Evolutionary conservation across 75 land plant species (phyloP), one percentile per base, ranked within the genome.

Genomic region (Pinus albicaulis): DNA sequence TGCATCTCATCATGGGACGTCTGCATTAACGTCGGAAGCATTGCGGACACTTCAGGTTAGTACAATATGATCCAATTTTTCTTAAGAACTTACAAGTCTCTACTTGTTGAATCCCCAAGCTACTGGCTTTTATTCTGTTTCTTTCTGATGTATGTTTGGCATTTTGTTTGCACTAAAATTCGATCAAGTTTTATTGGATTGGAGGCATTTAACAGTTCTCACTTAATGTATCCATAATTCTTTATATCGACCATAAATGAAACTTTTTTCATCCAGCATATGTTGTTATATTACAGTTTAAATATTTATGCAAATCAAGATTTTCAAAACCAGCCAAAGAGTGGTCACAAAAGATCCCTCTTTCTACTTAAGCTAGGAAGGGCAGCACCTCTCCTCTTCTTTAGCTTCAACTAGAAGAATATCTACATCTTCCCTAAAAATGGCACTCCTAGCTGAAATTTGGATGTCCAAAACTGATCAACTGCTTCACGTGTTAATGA

Each of bases 41-140:
- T 84, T 90, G 20, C 84, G 91, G 80, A 95, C 89, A 38, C 89
- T 98, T 22, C 90, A 97, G 91, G 99, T 98, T 20, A 19, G 89
- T 74, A 14, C 53, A 48, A 48, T 48, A 48, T 48, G 53, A 48
- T 48, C 53, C 12, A 48, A 48, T 11, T 48, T 12, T 48, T 48
- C 1, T 48, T 3, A 38, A 52, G 3, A 36, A 64, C 52, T 41
- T n/a, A 68, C 41, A 68, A 31, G 7, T 68, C 52, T 41, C n/a
- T n/a, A 12, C 7, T 41, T 41, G 20, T 44, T 41, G 71, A n/a
- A 68, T 68, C 71, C 41, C 10, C 48, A 68, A 68, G 24, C 23
- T 38, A 38, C 52, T 7, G 71, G 22, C 22, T 68, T 64, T 64
- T 34, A 64, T 31, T 28, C 16, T 16, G 8, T 41, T 31, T 17